These are phyloP conservation scores for Blastobotrys illinoisensis DNA, from an alignment of 1,139 yeast species.

Conservation along the genomic window DNA sequence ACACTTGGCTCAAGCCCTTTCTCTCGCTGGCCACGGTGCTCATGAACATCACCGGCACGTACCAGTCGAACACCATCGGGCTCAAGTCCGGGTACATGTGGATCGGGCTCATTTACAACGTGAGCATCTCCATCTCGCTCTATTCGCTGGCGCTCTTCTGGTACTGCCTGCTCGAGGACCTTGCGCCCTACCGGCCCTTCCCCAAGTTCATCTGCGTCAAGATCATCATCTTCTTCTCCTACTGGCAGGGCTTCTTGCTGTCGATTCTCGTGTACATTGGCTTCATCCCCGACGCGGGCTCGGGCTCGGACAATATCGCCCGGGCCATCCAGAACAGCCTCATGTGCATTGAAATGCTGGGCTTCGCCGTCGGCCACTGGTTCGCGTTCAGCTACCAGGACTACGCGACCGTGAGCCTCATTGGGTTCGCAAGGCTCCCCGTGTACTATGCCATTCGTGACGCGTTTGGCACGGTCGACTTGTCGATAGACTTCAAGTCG, in stretches of 20 bases:
- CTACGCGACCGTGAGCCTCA: conserved; percentile 54
- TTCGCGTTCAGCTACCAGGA: conserved; percentile 74
- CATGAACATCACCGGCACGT: conserved; percentile 47
- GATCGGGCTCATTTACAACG: conserved; percentile 67
- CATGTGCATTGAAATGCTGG: conserved; percentile 77
- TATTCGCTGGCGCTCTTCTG: conserved; percentile 87
- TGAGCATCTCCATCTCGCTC: conserved; percentile 73
- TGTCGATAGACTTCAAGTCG: conserved; percentile 67
- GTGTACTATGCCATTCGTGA: conserved; percentile 65
- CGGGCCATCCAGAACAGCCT: conserved; percentile 69
- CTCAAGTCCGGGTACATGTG: conserved; percentile 52
- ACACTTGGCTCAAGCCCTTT: conserved; percentile 90
- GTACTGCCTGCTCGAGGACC: conserved; percentile 75
- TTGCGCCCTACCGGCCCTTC: conserved; percentile 78
- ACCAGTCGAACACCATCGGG: conserved; percentile 44
- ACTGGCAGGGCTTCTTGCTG: conserved; percentile 86
- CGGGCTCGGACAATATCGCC: conserved; percentile 35
- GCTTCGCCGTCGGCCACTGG: conserved; percentile 86
- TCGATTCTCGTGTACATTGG: conserved; percentile 56
- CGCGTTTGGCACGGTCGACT: conserved; percentile 68
- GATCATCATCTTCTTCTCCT: conserved; percentile 87
- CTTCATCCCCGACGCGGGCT: conserved; percentile 35
- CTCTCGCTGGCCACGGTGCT: conserved; percentile 55
- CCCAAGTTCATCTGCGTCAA: conserved; percentile 92
- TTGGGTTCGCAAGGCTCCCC: conserved; percentile 61